These are phyloP conservation scores for Geranium rotundifolium DNA, from an alignment of 345 rosid species.

Conservation along the genomic window DNA sequence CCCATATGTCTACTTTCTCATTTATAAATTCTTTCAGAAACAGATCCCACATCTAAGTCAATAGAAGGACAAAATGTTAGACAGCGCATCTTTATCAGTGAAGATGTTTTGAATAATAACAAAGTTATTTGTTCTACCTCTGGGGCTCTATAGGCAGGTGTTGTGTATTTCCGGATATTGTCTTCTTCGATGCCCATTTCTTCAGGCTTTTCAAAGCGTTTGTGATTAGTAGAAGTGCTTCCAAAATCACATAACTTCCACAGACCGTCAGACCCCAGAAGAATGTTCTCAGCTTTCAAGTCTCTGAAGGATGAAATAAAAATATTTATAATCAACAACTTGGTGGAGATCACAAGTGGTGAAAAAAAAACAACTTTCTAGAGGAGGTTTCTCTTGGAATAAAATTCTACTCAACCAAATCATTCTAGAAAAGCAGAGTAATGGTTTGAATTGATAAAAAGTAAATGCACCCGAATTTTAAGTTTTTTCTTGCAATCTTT, in stretches of 20 bases:
- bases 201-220: conserved; percentile 82
- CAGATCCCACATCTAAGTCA: conserved; percentile 94
- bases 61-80: conserved; percentile 18
- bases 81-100: conserved; percentile 19
- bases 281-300: conserved; percentile 92
- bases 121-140: conserved; percentile 49
- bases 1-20: conserved; percentile 99
- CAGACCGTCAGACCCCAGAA: conserved; percentile 59
- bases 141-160: conserved; percentile 97
- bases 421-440: too few relatives aligned
- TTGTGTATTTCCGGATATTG: conserved; percentile 85
- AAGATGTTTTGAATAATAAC: conserved; percentile 14
- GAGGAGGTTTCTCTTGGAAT: too few relatives aligned
- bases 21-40: conserved; percentile 74
- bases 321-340: too few relatives aligned
- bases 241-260: conserved; percentile 98
- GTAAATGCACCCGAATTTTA: too few relatives aligned
- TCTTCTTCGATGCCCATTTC: conserved; percentile 99
- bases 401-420: too few relatives aligned
- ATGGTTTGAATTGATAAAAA: too few relatives aligned
- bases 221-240: conserved; percentile 84
- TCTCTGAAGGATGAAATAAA: conserved; percentile 39
- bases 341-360: too few relatives aligned
- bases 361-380: too few relatives aligned
- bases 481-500: too few relatives aligned